Evolutionary conservation across 176 grass and related monocot genomes (phyloP).

Genomic region (Thinopyrum elongatum): DNA sequence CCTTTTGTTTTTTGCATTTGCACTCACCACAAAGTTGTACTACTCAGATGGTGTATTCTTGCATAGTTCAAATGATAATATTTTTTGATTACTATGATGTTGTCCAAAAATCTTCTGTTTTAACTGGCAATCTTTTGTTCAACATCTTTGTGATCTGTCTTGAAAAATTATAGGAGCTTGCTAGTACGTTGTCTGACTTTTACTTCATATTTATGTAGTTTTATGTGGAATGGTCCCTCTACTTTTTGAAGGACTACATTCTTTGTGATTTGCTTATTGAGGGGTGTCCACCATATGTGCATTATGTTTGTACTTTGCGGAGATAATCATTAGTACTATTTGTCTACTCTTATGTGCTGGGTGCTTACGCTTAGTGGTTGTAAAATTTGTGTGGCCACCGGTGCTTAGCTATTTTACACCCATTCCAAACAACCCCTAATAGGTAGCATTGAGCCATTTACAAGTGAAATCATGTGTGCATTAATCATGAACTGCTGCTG

Average conservation of each 20-base stretch:
- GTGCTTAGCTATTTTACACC: too few relatives aligned
- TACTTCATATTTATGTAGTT: background rate
- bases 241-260: background rate
- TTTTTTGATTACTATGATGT: constrained; percentile 19
- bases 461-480: background rate
- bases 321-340: background rate
- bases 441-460: background rate
- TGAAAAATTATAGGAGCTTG: background rate
- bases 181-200: background rate
- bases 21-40: background rate
- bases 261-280: background rate
- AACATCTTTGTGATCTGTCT: background rate
- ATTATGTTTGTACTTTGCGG: background rate
- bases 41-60: background rate
- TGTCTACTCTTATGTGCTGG: too few relatives aligned
- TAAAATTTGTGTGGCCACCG: too few relatives aligned
- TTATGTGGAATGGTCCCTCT: background rate
- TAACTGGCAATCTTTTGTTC: constrained; percentile 19
- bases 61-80: constrained; percentile 35
- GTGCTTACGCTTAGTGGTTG: too few relatives aligned
- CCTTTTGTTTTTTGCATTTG: background rate
- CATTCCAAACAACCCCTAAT: too few relatives aligned
- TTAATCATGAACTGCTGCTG: background rate
- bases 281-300: background rate
- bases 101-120: constrained; percentile 29